Evolutionary conservation across 2,329 filamentous ascomycete species (phyloP).

Genomic region (Trichoderma sp.): DNA sequence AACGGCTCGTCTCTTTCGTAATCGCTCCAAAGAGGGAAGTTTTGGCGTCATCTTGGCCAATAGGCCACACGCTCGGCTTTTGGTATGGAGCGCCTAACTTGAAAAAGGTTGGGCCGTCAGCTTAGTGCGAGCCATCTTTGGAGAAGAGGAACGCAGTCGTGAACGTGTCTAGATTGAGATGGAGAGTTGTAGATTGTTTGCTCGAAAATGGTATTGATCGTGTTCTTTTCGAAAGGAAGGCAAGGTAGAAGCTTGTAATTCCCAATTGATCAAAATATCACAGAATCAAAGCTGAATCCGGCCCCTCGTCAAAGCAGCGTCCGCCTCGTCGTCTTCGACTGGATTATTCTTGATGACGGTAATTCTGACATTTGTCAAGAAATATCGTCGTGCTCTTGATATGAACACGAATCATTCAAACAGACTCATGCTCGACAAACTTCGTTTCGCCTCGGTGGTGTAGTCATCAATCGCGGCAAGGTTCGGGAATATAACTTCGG

Average conservation of each 20-base stretch:
- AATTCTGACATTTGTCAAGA: background rate
- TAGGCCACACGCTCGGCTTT: background rate
- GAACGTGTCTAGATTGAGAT: background rate
- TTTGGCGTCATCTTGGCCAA: slow-evolving; percentile 1
- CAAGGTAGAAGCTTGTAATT: background rate
- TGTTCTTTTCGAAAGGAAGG: background rate
- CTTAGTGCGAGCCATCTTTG: background rate
- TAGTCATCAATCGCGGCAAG: background rate
- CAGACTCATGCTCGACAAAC: background rate
- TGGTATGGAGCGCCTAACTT: slow-evolving; percentile 1
- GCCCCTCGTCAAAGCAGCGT: background rate
- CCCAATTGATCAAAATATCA: background rate
- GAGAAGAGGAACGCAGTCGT: background rate
- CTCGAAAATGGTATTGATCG: background rate
- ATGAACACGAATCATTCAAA: background rate
- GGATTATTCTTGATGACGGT: background rate
- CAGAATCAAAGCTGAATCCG: background rate
- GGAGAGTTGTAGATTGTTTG: background rate
- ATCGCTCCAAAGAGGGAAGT: slow-evolving; percentile 5
- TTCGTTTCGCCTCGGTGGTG: background rate
- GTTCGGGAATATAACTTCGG: background rate
- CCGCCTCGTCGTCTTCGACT: background rate
- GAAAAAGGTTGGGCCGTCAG: background rate
- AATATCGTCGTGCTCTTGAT: background rate
- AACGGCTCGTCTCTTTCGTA: slow-evolving; percentile 18